These are phyloP conservation scores for Rhododendron ferrugineum DNA, from an alignment of 148 eudicot species.

Conservation along the genomic window DNA sequence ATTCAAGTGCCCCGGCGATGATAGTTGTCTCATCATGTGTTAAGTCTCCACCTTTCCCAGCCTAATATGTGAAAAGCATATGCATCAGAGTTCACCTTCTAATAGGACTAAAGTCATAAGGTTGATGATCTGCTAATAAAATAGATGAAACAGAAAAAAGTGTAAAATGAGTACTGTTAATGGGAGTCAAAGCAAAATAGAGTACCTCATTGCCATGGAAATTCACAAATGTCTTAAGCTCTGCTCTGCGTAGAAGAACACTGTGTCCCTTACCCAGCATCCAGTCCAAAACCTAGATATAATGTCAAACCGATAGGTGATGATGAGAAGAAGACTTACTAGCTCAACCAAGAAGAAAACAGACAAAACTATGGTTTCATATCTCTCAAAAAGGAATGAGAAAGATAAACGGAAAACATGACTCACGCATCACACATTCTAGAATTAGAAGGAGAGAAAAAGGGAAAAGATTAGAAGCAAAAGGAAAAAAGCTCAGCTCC, in stretches of 20 bases:
- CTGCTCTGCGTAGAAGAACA: slow-evolving; percentile 85
- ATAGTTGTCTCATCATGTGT: slow-evolving; percentile 99
- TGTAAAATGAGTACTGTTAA: not conserved
- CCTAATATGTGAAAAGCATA: slow-evolving; percentile 32
- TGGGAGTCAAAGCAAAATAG: not conserved
- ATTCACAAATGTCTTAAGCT: slow-evolving; percentile 91
- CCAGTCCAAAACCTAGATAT: slow-evolving; percentile 79
- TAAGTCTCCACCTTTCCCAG: slow-evolving; percentile 97
- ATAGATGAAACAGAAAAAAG: not conserved
- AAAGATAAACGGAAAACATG: not conserved
- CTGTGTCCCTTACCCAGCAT: slow-evolving; percentile 91
- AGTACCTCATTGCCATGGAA: slow-evolving; percentile 97
- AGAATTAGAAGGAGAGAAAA: not conserved
- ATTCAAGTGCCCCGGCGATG: slow-evolving; percentile 87
- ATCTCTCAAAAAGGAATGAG: not conserved
- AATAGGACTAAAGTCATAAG: not conserved
- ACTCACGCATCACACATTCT: not conserved
- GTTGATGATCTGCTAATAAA: not conserved
- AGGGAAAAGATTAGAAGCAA: not conserved
- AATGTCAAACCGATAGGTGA: not conserved
- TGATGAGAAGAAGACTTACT: not conserved
- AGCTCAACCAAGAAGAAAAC: not conserved
- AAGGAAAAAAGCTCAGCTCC: not conserved
- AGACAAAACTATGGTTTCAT: not conserved
- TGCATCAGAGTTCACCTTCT: slow-evolving; percentile 8